phyloP scores from a whole-genome alignment of 2,329 filamentous ascomycete genomes.

The Aaosphaeria arxii region DNA sequence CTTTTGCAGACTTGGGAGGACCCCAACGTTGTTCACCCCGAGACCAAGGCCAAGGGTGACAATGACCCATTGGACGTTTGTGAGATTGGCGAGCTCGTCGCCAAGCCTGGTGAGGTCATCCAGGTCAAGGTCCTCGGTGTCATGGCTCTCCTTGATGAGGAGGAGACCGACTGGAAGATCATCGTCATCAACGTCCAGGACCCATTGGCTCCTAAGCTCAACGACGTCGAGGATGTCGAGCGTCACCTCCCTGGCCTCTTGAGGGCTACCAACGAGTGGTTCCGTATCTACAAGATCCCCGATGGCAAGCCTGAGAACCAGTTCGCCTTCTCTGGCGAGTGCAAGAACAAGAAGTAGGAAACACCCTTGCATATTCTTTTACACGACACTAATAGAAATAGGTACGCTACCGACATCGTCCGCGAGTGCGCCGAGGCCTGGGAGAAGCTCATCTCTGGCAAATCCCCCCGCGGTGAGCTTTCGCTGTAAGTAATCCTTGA shows the following conservation, averaged over 20 bases:
- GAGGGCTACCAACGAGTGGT: conserved; percentile 99
- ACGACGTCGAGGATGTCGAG: conserved; percentile 99
- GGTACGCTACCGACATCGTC: conserved; percentile 92
- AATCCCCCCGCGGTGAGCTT: conserved; percentile 73
- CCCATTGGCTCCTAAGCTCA: conserved; percentile 91
- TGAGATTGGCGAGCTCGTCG: conserved; percentile 98
- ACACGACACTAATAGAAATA: conserved; percentile 26
- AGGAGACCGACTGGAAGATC: conserved; percentile 99
- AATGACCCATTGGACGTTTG: conserved; percentile 99
- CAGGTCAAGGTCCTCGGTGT: conserved; percentile 99
- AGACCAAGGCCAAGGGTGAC: conserved; percentile 99
- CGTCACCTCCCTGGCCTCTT: conserved; percentile 95
- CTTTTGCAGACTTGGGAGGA: conserved; percentile 89
- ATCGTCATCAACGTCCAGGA: conserved; percentile 99
- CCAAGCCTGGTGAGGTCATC: conserved; percentile 95
- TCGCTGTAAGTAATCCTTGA: conserved; percentile 59
- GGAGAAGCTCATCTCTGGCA: conserved; percentile 93
- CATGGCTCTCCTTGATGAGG: conserved; percentile 98
- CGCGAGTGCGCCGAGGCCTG: conserved; percentile 95
- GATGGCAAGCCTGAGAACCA: conserved; percentile 99
- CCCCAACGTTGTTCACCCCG: conserved; percentile 90
- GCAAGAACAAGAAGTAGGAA: conserved; percentile 95
- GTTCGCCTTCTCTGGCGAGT: conserved; percentile 99
- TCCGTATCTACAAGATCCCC: conserved; percentile 99
- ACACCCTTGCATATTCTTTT: background rate